These are phyloP conservation scores for Middelhovenomyces tepae DNA, from an alignment of 805 yeast species.

Conservation along the genomic window DNA sequence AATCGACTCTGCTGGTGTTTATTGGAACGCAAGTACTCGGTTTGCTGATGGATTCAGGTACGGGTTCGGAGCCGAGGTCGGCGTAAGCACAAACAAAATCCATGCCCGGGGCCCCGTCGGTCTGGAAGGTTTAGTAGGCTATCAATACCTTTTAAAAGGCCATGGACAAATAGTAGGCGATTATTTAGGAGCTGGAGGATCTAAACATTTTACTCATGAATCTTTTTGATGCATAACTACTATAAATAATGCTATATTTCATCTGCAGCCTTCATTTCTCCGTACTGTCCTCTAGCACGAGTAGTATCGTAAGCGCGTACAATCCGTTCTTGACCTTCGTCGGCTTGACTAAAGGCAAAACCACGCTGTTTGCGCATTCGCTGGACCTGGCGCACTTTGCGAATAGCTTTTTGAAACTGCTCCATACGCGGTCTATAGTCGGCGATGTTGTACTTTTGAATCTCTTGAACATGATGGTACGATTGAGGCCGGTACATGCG, in stretches of 20 bases:
- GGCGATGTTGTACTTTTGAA: conserved; percentile 88
- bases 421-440: conserved; percentile 95
- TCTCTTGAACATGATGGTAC: conserved; percentile 92
- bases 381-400: conserved; percentile 96
- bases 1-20: conserved; percentile 91
- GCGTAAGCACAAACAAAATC: conserved; percentile 91
- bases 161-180: conserved; percentile 89
- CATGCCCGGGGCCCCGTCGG: conserved; percentile 99
- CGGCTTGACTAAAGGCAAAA: conserved; percentile 94
- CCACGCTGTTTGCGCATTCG: conserved; percentile 98
- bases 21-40: conserved; percentile 95
- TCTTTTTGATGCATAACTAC: neutral
- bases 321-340: conserved; percentile 86
- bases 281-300: conserved; percentile 66
- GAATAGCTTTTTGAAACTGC: conserved; percentile 91
- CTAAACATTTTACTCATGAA: conserved; percentile 60
- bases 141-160: conserved; percentile 89
- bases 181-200: conserved; percentile 89
- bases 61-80: conserved; percentile 98
- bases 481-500: conserved; percentile 87
- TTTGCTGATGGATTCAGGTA: conserved; percentile 98
- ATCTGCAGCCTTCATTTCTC: conserved; percentile 35
- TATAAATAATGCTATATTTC: neutral
- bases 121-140: conserved; percentile 89
- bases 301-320: conserved; percentile 95